Evolutionary conservation across 768 basidiomycete species (phyloP), one percentile per base, ranked within the genome.

Genomic region (Boletus reticuloceps): DNA sequence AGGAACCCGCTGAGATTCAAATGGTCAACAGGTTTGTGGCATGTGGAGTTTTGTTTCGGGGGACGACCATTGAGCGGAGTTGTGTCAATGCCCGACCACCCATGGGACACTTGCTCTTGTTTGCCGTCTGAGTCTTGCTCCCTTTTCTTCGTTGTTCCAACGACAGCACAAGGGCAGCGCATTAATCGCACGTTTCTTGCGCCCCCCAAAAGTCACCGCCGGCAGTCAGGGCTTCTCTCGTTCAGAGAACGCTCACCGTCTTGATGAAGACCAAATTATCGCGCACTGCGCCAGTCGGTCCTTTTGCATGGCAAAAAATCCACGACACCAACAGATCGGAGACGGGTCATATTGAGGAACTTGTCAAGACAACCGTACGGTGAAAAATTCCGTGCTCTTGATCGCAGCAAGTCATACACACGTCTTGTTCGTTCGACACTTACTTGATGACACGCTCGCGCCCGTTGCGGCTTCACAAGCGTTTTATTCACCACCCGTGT

Each of bases 331-430:
- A n/a, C 44, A 52, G 43, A 36, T 27, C 32, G 38, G 41, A 11
- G 46, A 25, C 11, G 39, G 55, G 47, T 32, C 53, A n/a, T 56
- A 38, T 59, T 50, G 53, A 13, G 12, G 34, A 47, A 9, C 54
- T 63, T 53, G 60, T 38, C 63, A 49, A 38, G 27, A 48, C 34
- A 47, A 39, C 50, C 53, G 47, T n/a, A 54, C 67, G 69, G 69
- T 64, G 62, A 58, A 68, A 68, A 67, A 69, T 58, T 55, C 55
- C 49, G 47, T n/a, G 39, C 50, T 51, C 61, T 68, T 58, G 63
- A 31, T 58, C 53, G 45, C 62, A 59, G 58, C 68, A 55, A 34
- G 56, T 50, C 56, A 48, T 69, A 17, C 56, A 53, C 58, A 52
- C 55, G 20, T 53, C 57, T 60, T 54, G 54, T 59, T 55, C 48